Evolutionary conservation across 208 protist species (phyloP), one percentile per base, ranked within the genome.

Genomic region (Acanthamoeba sp.): DNA sequence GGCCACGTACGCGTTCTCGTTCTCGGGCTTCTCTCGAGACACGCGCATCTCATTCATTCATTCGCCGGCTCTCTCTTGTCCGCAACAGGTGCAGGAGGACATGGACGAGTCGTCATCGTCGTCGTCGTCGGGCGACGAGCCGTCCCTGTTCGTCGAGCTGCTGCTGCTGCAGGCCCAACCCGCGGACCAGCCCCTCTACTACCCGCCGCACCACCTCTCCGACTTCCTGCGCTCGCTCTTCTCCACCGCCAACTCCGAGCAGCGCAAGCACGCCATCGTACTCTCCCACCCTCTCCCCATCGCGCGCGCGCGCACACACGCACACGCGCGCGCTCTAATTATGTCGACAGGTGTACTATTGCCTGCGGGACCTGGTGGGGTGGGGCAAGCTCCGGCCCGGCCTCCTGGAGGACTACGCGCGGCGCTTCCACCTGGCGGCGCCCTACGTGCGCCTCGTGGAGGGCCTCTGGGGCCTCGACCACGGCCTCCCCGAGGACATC

Each of bases 131-230:
- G 55, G 14, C 55, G 55, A 62, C 55, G 24, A 22, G 55, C 1
- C 55, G 14, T 62, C 22, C 66, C 66, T 76, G 22, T 76, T 76
- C 36, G 40, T 76, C 10, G 66, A 76, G 66, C 66, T 76, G 0
- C 66, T 76, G 12, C 66, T 76, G 12, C 66, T 24, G n/a, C 20
- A 10, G 24, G 55, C 55, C 14, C 16, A 62, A 4, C 55, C 16
- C 20, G 5, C 18, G 66, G 29, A 76, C 22, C 66, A 76, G 29
- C 12, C 24, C 14, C 66, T 76, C 1, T 38, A 42, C n/a, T 76
- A 76, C n/a, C 66, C 66, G n/a, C 66, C 66, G 36, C 66, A 40
- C 66, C n/a, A 76, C 66, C 66, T 76, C 29, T 76, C 66, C 66
- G 66, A 76, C 66, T 76, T 76, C 66, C 66, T 76, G 66, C n/a